Percentiles rank a stretch among this genome's conserved stretches.
Conservation (phyloP, 2,329 filamentous ascomycete species). For the Camillea tinctor region DNA sequence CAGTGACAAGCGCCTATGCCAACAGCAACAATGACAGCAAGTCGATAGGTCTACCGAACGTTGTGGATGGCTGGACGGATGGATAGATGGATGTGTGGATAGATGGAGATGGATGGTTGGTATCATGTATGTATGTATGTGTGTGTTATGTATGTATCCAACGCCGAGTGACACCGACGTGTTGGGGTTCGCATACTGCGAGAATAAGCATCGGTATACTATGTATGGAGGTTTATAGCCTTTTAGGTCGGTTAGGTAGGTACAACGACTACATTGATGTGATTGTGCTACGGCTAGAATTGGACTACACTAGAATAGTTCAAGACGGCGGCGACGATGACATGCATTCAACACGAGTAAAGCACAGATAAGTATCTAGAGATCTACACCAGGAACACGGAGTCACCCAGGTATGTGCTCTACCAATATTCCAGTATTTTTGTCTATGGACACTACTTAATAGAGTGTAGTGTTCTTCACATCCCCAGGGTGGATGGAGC, state of each 20-base stretch:
- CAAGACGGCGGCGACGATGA: background rate
- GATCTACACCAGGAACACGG: background rate
- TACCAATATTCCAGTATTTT: too few species aligned
- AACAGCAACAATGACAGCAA: too few species aligned
- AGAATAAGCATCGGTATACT: too few species aligned
- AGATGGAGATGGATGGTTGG: background rate
- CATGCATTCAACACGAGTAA: background rate
- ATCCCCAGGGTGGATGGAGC: background rate
- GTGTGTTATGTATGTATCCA: background rate
- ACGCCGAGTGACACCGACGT: background rate
- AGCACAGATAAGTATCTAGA: background rate
- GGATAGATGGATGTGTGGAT: too few species aligned
- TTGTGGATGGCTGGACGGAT: background rate
- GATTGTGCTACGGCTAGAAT: background rate
- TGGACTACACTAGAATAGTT: too few species aligned
- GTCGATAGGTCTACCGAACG: background rate
- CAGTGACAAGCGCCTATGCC: background rate
- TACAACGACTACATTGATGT: background rate
- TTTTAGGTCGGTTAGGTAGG: background rate
- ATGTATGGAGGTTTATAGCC: too few species aligned
- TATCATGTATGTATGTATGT: too few species aligned
- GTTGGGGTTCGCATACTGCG: background rate
- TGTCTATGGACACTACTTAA: too few species aligned
- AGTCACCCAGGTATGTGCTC: too few species aligned
- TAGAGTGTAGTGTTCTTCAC: too few species aligned